Percentiles rank a stretch among this genome's conserved stretches.
Evolutionary conservation across 2,329 filamentous ascomycete species (phyloP).

Genomic region (Chrysosporium queenslandicum): DNA sequence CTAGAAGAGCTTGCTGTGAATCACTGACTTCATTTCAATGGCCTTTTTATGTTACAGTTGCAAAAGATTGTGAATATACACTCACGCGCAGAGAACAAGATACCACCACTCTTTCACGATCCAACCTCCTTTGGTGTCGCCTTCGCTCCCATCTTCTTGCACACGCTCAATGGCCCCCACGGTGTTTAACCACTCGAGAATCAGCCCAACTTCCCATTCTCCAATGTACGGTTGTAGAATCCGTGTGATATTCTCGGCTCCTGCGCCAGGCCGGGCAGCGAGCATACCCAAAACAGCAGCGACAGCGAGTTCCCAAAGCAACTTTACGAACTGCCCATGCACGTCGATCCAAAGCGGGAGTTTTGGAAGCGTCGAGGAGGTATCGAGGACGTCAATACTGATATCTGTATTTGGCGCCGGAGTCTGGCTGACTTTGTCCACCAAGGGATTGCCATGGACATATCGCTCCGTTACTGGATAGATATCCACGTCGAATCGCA

Average conservation of each 20-base stretch:
- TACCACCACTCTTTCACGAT: slow-evolving; percentile 35
- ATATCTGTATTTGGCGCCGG: slow-evolving; percentile 25
- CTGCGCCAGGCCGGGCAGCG: slow-evolving; percentile 34
- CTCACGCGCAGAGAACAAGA: slow-evolving; percentile 24
- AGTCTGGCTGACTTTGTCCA: slow-evolving; percentile 16
- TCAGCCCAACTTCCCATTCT: slow-evolving; percentile 34
- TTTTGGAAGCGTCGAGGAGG: slow-evolving; percentile 19
- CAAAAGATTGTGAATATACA: neutral
- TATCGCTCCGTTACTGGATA: slow-evolving; percentile 29
- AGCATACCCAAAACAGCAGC: slow-evolving; percentile 36
- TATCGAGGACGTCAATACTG: slow-evolving; percentile 10
- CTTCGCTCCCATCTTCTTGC: slow-evolving; percentile 17
- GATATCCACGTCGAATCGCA: slow-evolving; percentile 37
- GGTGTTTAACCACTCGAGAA: slow-evolving; percentile 35
- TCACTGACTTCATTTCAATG: too few relatives aligned
- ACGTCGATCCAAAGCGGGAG: slow-evolving; percentile 44
- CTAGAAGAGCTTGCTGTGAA: neutral
- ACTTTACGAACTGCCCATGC: slow-evolving; percentile 30
- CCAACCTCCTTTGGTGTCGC: slow-evolving; percentile 22
- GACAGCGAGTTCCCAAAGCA: slow-evolving; percentile 36
- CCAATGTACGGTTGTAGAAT: slow-evolving; percentile 33
- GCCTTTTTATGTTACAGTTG: neutral
- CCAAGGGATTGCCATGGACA: slow-evolving; percentile 32
- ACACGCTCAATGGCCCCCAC: slow-evolving; percentile 21
- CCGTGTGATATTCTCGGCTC: slow-evolving; percentile 26